A percentile compares a stretch with the other conserved stretches of the same genome.
Evolutionary conservation across 345 rosid species (phyloP).

Genomic region (Bruguiera sexangula): DNA sequence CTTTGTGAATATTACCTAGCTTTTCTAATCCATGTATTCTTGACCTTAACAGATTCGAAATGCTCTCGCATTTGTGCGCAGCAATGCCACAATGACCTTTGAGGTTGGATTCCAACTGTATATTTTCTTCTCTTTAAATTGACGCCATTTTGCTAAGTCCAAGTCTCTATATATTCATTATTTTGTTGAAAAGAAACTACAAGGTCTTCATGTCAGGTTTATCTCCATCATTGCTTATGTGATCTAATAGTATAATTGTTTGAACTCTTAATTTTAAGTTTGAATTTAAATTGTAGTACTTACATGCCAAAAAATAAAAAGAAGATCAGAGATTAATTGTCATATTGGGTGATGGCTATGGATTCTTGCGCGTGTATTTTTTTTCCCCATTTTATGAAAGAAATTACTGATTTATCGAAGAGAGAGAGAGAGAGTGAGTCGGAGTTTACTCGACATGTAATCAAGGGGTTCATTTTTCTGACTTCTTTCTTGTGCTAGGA

Average conservation of each 20-base stretch:
- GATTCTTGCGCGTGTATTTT: too few species aligned
- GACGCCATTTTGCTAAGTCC: neutral
- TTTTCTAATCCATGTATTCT: slow-evolving; percentile 1
- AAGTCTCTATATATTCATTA: neutral
- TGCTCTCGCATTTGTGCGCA: slow-evolving; percentile 19
- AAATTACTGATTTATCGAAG: neutral
- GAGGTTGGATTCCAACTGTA: slow-evolving; percentile 20
- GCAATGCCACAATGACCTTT: slow-evolving; percentile 4
- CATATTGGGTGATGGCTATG: too few species aligned
- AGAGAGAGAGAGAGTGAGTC: neutral
- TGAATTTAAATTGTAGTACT: too few species aligned
- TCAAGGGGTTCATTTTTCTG: neutral
- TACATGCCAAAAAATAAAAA: too few species aligned
- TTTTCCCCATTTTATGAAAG: too few species aligned
- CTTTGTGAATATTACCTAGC: neutral
- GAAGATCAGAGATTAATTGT: too few species aligned
- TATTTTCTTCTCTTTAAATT: neutral
- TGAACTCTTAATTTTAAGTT: too few species aligned
- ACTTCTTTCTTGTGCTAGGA: slow-evolving; percentile 18
- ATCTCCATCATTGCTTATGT: too few species aligned
- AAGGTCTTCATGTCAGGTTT: too few species aligned
- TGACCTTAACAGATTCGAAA: slow-evolving; percentile 23
- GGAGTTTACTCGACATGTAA: neutral
- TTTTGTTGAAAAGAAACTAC: neutral
- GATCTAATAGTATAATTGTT: too few species aligned